Evolutionary conservation across 108 stramenopile species (phyloP).

Genomic region (Hondaea fermentalgiana): DNA sequence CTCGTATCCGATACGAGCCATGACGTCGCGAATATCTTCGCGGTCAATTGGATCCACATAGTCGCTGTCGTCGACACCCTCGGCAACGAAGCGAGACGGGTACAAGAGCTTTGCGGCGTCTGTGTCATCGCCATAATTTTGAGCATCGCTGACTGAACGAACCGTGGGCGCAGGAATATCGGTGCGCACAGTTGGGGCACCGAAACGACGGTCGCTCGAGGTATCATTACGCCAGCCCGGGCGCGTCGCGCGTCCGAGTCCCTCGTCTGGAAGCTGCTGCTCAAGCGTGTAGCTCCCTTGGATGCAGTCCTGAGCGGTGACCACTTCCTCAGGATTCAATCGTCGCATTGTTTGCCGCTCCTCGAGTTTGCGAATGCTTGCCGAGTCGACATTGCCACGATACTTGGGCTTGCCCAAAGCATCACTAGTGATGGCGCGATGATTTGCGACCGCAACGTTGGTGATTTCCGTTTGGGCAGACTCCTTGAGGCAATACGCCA

Average conservation of each 20-base stretch:
- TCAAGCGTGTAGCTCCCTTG: slow-evolving; percentile 39
- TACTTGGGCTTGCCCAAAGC: slow-evolving; percentile 36
- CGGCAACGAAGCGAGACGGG: slow-evolving; percentile 42
- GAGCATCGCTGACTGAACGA: slow-evolving; percentile 55
- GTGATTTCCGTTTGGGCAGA: slow-evolving; percentile 4
- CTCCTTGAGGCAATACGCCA: slow-evolving; percentile 42
- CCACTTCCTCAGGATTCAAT: slow-evolving; percentile 25
- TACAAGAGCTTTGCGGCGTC: slow-evolving; percentile 37
- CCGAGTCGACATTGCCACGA: slow-evolving; percentile 34
- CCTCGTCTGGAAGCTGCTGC: slow-evolving; percentile 44
- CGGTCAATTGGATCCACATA: slow-evolving; percentile 32
- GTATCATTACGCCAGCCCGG: slow-evolving; percentile 61
- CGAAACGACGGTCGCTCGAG: slow-evolving; percentile 47
- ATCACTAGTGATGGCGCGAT: slow-evolving; percentile 38
- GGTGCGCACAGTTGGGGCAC: slow-evolving; percentile 50
- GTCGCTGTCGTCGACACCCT: slow-evolving; percentile 57
- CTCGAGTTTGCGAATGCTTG: not conserved
- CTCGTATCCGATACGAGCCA: not conserved
- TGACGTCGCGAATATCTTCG: slow-evolving; percentile 36
- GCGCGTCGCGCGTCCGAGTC: slow-evolving; percentile 51
- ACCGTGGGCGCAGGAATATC: slow-evolving; percentile 52
- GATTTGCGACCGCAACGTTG: slow-evolving; percentile 27
- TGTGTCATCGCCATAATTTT: slow-evolving; percentile 65
- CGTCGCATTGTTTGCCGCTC: not conserved
- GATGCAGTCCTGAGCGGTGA: slow-evolving; percentile 42